Base-by-base conservation (phyloP, 495 filamentous ascomycete genomes). In the Xylaria grammica region DNA sequence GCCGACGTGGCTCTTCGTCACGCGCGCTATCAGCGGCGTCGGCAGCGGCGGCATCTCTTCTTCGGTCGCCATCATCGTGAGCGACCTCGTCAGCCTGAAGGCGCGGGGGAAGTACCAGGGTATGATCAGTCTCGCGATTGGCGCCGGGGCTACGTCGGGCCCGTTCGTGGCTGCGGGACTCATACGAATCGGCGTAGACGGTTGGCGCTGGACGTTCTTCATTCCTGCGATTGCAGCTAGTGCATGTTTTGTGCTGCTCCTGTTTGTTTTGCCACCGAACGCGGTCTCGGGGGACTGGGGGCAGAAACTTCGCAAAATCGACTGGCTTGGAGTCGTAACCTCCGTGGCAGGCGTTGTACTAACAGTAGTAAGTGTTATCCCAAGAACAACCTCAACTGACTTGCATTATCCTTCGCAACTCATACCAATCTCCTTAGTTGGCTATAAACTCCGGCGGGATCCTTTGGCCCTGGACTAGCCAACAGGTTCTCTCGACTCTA, bases 401-500 rank as follows among this genome's bases (percentile, higher is more conserved):
- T 10, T 49, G 50, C 1, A 54, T 48, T 11, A 55, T 63, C 15
- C 34, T 42, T 10, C 13, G 40, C 40, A 42, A 11, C 53, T 62
- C 10, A 59, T 62, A 38, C 57, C 60, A 10, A 30, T 63, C 13
- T 61, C 49, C 11, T 11, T n/a, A 53, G 60, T 86, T 89, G 59
- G 86, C 87, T 9, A 82, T 89, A 30, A 88, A 86, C 13, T 87
- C 86, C 1, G 87, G 85, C 27, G 87, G 87, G 0, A 84, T 81
- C 9, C 84, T 83, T 56, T 89, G 87, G 61, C 70, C 78, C 15
- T 89, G 86, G 87, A 69, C 83, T 60, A 87, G 85, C 3, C 74
- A 86, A 0, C 79, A 89, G 75, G 83, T 89, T 3, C 87, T 90
- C 32, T 81, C 81, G 36, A 86, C 89, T 81, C 79, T 90, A 19